Evolutionary conservation across 1,139 yeast species (phyloP).

Genomic region (Magnusiomyces sp.): DNA sequence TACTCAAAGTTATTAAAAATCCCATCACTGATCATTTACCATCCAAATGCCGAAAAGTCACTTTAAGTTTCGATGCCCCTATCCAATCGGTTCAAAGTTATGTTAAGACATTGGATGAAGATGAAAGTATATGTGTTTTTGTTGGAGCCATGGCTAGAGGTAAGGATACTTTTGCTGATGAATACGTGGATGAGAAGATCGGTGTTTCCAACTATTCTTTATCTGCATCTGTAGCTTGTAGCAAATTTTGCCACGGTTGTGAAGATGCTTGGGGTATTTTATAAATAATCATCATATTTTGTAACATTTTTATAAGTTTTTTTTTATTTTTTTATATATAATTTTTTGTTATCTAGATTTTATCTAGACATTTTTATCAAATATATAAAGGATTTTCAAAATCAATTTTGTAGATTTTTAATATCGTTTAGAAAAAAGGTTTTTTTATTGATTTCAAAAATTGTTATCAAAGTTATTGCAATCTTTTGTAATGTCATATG

Average conservation of each 20-base stretch:
- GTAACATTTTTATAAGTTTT: background rate
- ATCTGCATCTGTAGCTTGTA: constrained; percentile 96
- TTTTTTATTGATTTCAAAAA: background rate
- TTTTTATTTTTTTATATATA: background rate
- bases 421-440: too few species aligned
- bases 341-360: background rate
- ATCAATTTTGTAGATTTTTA: background rate
- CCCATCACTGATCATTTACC: constrained; percentile 97
- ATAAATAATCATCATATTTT: too few species aligned
- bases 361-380: background rate
- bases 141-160: constrained; percentile 99
- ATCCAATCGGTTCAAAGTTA: constrained; percentile 84
- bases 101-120: constrained; percentile 68
- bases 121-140: constrained; percentile 93
- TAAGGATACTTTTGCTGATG: constrained; percentile 94
- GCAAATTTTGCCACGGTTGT: constrained; percentile 96
- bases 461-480: too few species aligned
- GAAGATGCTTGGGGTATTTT: constrained; percentile 94
- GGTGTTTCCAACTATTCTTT: constrained; percentile 93
- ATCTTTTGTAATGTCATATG: too few species aligned
- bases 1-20: constrained; percentile 87
- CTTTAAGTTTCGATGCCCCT: constrained; percentile 90
- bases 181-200: constrained; percentile 89
- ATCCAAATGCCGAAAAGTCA: constrained; percentile 86
- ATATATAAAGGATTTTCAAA: background rate